These are phyloP conservation scores for Coemansia umbellata DNA, from an alignment of 192 early-diverging fungal genomes.

Conservation along the genomic window DNA sequence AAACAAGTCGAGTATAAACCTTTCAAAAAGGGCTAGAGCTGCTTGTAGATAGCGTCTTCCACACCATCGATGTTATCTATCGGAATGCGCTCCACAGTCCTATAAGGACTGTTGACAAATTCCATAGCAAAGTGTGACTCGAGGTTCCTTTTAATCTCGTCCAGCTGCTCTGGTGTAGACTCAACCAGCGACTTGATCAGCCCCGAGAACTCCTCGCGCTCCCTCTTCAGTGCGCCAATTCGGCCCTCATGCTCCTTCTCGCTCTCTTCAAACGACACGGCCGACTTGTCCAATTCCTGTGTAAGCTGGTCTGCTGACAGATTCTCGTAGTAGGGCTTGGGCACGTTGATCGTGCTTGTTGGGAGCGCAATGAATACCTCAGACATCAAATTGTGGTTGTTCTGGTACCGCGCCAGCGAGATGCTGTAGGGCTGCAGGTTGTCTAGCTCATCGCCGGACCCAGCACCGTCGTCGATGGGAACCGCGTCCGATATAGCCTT, in stretches of 20 bases:
- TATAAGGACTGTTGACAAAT: conserved; percentile 45
- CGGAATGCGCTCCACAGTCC: conserved; percentile 26
- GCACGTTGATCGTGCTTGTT: conserved; percentile 27
- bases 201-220: conserved; percentile 23
- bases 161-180: conserved; percentile 5
- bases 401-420: conserved; percentile 39
- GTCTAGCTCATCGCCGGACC: conserved; percentile 36
- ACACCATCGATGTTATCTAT: conserved; percentile 20
- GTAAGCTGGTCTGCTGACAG: conserved; percentile 1
- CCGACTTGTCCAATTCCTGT: not conserved
- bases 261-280: conserved; percentile 11
- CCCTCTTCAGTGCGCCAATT: conserved; percentile 7
- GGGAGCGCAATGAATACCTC: conserved; percentile 47
- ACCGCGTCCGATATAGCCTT: not conserved
- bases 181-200: conserved; percentile 16
- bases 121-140: conserved; percentile 32
- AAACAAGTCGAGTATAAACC: no score
- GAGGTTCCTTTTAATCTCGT: conserved; percentile 17
- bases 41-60: conserved; percentile 37
- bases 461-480: conserved; percentile 5
- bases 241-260: conserved; percentile 14
- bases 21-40: conserved; percentile 13
- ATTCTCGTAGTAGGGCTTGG: conserved; percentile 37
- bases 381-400: conserved; percentile 46
- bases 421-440: conserved; percentile 32